Evolutionary conservation across 768 basidiomycete species (phyloP).

Genomic region (Phanerochaete sordida): DNA sequence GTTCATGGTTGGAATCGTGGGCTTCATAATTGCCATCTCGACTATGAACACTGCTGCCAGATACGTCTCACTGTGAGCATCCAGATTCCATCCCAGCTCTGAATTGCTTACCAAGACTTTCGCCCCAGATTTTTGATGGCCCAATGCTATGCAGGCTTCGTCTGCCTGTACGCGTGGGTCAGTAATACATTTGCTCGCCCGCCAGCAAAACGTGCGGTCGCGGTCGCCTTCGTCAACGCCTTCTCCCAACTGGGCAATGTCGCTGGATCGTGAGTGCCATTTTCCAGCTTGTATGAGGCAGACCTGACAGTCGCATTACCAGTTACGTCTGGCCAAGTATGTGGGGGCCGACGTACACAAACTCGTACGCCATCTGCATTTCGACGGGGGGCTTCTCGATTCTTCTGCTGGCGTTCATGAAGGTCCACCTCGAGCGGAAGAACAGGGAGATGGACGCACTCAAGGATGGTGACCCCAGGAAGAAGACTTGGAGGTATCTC

Average conservation of each 20-base stretch:
- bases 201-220: conserved; percentile 80
- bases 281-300: not conserved
- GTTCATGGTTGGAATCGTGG: conserved; percentile 60
- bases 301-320: conserved; percentile 30
- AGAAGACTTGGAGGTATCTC: conserved; percentile 47
- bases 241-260: conserved; percentile 84
- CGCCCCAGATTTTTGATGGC: conserved; percentile 72
- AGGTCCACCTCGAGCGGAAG: conserved; percentile 22
- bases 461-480: conserved; percentile 36
- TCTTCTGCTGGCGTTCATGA: conserved; percentile 31
- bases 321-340: conserved; percentile 64
- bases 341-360: conserved; percentile 71
- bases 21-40: conserved; percentile 61
- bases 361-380: conserved; percentile 51
- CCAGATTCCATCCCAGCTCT: not conserved
- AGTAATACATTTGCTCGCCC: conserved; percentile 66
- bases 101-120: conserved; percentile 16
- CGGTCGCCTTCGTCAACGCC: conserved; percentile 77
- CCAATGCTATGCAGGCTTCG: conserved; percentile 68
- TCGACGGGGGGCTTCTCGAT: conserved; percentile 27
- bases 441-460: conserved; percentile 24
- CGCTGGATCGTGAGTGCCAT: conserved; percentile 49
- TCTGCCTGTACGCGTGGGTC: conserved; percentile 56
- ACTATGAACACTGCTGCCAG: conserved; percentile 62
- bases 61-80: conserved; percentile 60